Evolutionary conservation across 768 basidiomycete species (phyloP).

Genomic region (Stropharia rugosoannulata): DNA sequence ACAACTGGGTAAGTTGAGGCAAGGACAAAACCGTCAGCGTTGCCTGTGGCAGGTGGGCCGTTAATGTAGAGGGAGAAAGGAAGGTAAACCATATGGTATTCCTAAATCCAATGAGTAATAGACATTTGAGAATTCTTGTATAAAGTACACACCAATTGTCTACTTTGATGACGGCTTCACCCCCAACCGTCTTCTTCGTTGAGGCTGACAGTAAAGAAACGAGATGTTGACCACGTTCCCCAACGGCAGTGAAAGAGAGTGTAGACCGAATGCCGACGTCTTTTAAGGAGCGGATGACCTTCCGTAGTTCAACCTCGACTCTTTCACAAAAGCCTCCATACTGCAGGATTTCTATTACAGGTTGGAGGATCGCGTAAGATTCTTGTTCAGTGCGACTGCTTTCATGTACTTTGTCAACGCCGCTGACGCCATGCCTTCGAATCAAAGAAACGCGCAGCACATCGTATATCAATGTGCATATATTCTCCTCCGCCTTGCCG

Average conservation of each 20-base stretch:
- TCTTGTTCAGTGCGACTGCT: background rate
- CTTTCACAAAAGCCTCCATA: constrained; percentile 73
- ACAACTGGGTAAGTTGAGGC: constrained; percentile 70
- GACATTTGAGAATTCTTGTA: background rate
- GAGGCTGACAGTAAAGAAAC: constrained; percentile 44
- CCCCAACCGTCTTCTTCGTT: constrained; percentile 49
- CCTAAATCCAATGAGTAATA: constrained; percentile 32
- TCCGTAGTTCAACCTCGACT: constrained; percentile 56
- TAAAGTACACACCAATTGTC: constrained; percentile 52
- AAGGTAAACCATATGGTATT: constrained; percentile 78
- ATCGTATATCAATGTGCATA: constrained; percentile 70
- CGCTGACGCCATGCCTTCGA: constrained; percentile 53
- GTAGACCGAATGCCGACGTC: constrained; percentile 54
- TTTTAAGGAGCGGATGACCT: constrained; percentile 46
- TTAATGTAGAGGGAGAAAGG: constrained; percentile 69
- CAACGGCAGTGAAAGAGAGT: constrained; percentile 61
- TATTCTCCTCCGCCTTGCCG: constrained; percentile 22
- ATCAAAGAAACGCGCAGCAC: constrained; percentile 64
- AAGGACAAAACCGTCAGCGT: constrained; percentile 73
- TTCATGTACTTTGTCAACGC: constrained; percentile 32
- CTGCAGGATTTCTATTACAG: constrained; percentile 77
- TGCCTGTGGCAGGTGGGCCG: constrained; percentile 80
- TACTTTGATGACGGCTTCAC: constrained; percentile 72
- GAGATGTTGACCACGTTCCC: constrained; percentile 63
- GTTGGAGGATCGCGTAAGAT: constrained; percentile 59